Conservation (phyloP, 176 grass and related monocot species). For the Bromus sterilis region DNA sequence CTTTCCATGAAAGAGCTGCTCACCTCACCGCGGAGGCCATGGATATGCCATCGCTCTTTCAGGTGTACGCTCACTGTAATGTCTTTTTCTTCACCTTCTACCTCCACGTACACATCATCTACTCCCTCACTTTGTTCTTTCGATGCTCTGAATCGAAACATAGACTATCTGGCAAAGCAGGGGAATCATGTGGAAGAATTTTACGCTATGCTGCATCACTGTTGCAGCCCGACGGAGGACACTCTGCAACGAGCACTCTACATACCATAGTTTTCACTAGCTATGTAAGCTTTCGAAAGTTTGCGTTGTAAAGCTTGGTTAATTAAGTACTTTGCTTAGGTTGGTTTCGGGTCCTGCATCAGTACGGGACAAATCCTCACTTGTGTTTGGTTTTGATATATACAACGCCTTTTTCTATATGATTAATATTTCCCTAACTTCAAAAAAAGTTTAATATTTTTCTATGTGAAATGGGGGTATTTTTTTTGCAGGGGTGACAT, state of each 20-base stretch:
- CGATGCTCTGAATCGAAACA: constrained; percentile 5
- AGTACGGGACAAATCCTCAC: constrained; percentile 46
- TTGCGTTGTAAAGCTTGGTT: background rate
- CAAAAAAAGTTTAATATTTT: too few relatives aligned
- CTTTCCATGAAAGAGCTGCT: too few relatives aligned
- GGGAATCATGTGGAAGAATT: too few relatives aligned
- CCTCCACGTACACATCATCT: background rate
- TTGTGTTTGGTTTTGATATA: background rate
- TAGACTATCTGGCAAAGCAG: constrained; percentile 26
- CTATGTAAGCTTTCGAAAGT: background rate
- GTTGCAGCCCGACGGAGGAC: background rate
- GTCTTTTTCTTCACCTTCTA: constrained; percentile 75
- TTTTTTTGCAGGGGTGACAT: too few relatives aligned
- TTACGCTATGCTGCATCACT: too few relatives aligned
- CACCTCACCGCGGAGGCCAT: background rate
- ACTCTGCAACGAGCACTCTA: too few relatives aligned
- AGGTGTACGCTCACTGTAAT: constrained; percentile 69
- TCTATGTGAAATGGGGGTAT: too few relatives aligned
- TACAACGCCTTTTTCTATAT: too few relatives aligned
- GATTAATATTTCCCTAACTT: too few relatives aligned
- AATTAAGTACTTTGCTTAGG: background rate
- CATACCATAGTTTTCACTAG: constrained; percentile 36
- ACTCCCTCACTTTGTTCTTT: background rate
- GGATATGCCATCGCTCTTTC: constrained; percentile 61
- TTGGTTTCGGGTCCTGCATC: constrained; percentile 61